Evolutionary conservation across 768 basidiomycete genomes (phyloP), one percentile per base, ranked within the genome.

Genomic region (Rhodocollybia butyracea): DNA sequence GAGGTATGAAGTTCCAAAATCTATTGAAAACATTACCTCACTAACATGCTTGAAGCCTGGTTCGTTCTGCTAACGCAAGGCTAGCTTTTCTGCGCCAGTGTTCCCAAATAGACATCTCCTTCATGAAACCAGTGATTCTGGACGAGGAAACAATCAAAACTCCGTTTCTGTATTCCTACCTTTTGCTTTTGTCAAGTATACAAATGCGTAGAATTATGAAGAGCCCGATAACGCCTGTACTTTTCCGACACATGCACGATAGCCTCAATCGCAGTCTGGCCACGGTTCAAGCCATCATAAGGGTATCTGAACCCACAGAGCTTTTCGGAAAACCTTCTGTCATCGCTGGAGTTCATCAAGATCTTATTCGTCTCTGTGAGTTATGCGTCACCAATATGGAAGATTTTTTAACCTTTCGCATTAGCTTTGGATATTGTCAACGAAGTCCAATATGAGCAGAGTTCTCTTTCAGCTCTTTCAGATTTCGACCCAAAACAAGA

Each of bases 81-180:
- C 24, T 51, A 11, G 38, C 36, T 2, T 51, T 51, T 15, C 19
- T 51, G 39, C 50, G 38, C 21, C 36, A 51, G 19, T 51, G 36
- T 29, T 22, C 36, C 13, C 38, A 26, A 26, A 11, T 26, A n/a
- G 50, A 51, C 21, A 26, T n/a, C 11, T 22, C 11, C 32, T 8
- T 12, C 45, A 12, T 51, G 17, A 29, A 27, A 27, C 36, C 38
- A 17, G 40, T 51, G 36, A 51, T 38, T 13, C 29, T 51, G 5
- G 50, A 51, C 21, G 50, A 51, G 40, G 50, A 27, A 17, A 29
- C 12, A 36, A 39, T 51, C 1, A 51, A 51, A 39, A 51, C 50
- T 10, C 31, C 36, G 3, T 51, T 51, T 17, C 22, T 51, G 12
- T 38, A 51, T 26, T 24, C 50, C 3, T 51, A 51, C 21, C 36